These are phyloP conservation scores for Punica granatum DNA, from an alignment of 345 rosid species.

Conservation along the genomic window DNA sequence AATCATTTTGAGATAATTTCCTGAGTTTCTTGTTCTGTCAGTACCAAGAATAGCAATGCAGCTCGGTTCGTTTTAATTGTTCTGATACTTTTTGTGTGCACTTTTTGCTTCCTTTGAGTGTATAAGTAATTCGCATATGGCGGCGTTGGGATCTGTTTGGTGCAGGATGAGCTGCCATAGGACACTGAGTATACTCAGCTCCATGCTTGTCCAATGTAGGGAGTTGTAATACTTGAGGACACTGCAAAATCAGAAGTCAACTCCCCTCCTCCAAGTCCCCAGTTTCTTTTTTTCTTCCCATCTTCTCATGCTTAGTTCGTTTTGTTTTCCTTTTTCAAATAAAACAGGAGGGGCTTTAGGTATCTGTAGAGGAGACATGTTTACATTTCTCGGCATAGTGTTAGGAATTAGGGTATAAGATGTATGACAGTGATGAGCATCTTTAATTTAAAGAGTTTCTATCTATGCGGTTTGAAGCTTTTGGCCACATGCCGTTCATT, in stretches of 20 bases:
- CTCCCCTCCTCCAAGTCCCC: not conserved
- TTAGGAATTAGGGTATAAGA: not conserved
- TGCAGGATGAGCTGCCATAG: not conserved
- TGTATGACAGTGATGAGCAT: not conserved
- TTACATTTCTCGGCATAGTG: not conserved
- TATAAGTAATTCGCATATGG: no score
- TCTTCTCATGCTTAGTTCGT: not conserved
- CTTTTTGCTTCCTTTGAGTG: no score
- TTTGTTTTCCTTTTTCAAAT: not conserved
- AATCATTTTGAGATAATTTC: no score
- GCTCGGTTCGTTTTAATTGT: no score
- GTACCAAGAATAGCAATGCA: no score
- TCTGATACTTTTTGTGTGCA: no score
- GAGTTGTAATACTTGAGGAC: not conserved
- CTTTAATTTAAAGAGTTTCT: not conserved
- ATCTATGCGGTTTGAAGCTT: not conserved
- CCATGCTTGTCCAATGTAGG: not conserved
- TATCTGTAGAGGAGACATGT: not conserved
- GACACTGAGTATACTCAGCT: not conserved
- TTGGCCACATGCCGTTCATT: not conserved
- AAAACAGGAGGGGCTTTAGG: conserved; percentile 1
- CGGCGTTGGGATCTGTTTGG: not conserved
- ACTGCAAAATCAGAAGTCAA: not conserved
- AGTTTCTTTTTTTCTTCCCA: no score
- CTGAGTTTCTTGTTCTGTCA: no score